Percentiles rank a stretch among this genome's conserved stretches.
Conservation (phyloP, 805 yeast species). For the Komagataella phaffii region DNA sequence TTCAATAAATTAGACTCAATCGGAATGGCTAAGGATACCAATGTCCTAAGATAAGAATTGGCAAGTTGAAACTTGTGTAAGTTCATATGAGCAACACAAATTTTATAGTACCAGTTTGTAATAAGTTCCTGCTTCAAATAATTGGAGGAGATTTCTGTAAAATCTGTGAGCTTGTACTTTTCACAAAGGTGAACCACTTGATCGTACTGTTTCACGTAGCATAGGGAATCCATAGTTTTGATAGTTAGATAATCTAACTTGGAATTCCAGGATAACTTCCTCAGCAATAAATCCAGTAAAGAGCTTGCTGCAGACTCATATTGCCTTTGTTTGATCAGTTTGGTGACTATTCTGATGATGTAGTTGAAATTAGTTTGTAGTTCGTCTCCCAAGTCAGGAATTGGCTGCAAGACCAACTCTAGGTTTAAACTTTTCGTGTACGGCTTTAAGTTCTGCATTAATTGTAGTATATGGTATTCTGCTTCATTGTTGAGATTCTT, state of each 20-base stretch:
- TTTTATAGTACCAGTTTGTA: background rate
- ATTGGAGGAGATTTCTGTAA: constrained; percentile 6
- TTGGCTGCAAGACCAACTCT: background rate
- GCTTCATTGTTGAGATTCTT: background rate
- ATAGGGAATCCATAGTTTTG: constrained; percentile 4
- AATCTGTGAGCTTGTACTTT: constrained; percentile 1
- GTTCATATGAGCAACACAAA: background rate
- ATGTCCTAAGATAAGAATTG: background rate
- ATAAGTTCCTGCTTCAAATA: background rate
- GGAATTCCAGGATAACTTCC: background rate
- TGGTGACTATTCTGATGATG: constrained; percentile 4
- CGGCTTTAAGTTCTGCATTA: constrained; percentile 5
- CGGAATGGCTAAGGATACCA: background rate
- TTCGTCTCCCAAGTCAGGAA: background rate
- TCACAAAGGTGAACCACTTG: constrained; percentile 2
- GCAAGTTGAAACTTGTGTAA: background rate
- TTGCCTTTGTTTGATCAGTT: constrained; percentile 3
- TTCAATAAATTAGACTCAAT: background rate
- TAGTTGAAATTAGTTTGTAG: background rate
- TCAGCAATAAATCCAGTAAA: constrained; percentile 1
- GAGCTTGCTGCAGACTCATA: background rate
- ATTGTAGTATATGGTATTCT: background rate
- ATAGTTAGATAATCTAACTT: constrained; percentile 4
- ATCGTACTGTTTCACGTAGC: background rate
- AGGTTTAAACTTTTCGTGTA: constrained; percentile 2